Conservation (phyloP, 805 yeast genomes). For the Yarrowia hollandica region DNA sequence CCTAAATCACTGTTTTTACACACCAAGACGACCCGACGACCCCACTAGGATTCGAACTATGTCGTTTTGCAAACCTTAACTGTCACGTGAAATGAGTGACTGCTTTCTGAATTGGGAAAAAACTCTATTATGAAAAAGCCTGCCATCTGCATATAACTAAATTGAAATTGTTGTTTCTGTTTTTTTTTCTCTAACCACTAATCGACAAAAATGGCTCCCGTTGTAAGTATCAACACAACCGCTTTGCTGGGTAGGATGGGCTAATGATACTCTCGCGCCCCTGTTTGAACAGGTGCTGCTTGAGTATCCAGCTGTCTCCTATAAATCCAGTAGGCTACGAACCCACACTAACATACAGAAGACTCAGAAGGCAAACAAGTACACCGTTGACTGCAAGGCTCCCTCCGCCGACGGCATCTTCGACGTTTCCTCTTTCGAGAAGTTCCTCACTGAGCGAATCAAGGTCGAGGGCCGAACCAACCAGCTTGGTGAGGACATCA, state of each 20-base stretch:
- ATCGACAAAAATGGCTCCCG: conserved; percentile 28
- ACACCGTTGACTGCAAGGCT: conserved; percentile 63
- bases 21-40: too few species aligned
- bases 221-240: conserved; percentile 27
- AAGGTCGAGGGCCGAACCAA: conserved; percentile 96
- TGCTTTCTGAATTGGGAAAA: neutral
- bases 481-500: conserved; percentile 93
- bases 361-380: conserved; percentile 29
- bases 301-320: conserved; percentile 7
- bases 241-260: conserved; percentile 30
- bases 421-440: conserved; percentile 96
- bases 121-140: neutral
- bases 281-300: neutral
- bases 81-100: too few species aligned
- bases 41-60: too few species aligned
- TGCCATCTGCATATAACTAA: neutral
- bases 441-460: conserved; percentile 98
- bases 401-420: conserved; percentile 81
- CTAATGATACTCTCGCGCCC: neutral
- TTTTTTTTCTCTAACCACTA: conserved; percentile 13
- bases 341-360: conserved; percentile 25
- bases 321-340: conserved; percentile 29
- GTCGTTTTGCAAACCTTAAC: too few species aligned
- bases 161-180: neutral
- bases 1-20: too few species aligned